These are phyloP conservation scores for Aschersonia sp. DNA, from an alignment of 2,329 filamentous ascomycete genomes.

Conservation along the genomic window DNA sequence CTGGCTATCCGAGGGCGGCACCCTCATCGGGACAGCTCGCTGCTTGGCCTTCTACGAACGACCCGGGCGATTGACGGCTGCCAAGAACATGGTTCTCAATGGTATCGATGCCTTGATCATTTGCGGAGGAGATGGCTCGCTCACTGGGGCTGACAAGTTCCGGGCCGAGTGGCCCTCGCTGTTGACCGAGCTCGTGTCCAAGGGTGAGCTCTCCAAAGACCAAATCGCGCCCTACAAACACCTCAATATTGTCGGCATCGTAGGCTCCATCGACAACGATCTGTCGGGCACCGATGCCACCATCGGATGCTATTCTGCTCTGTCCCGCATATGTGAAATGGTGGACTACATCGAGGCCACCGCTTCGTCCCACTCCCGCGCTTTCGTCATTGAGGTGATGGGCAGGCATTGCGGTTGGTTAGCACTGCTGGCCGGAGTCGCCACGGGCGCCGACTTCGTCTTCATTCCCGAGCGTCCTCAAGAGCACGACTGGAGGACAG, in stretches of 20 bases:
- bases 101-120: conserved; percentile 95
- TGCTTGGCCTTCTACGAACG: conserved; percentile 90
- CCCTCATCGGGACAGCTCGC: conserved; percentile 86
- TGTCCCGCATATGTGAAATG: conserved; percentile 85
- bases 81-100: conserved; percentile 85
- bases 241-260: conserved; percentile 90
- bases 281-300: conserved; percentile 95
- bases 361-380: conserved; percentile 82
- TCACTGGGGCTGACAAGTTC: conserved; percentile 93
- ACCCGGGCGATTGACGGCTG: conserved; percentile 65
- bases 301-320: conserved; percentile 89
- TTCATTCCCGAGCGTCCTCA: conserved; percentile 95
- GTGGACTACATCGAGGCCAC: conserved; percentile 97
- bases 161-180: conserved; percentile 83
- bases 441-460: conserved; percentile 88
- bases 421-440: conserved; percentile 89
- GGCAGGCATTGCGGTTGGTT: conserved; percentile 96
- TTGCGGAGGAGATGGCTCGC: conserved; percentile 89
- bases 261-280: conserved; percentile 97
- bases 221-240: conserved; percentile 67
- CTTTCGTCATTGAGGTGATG: conserved; percentile 98
- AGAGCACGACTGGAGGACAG: conserved; percentile 71
- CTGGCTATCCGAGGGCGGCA: conserved; percentile 87
- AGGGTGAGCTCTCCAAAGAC: conserved; percentile 52
- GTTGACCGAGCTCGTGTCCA: conserved; percentile 68